Evolutionary conservation across 2,329 filamentous ascomycete species (phyloP).

Genomic region (Colletotrichum phormii): DNA sequence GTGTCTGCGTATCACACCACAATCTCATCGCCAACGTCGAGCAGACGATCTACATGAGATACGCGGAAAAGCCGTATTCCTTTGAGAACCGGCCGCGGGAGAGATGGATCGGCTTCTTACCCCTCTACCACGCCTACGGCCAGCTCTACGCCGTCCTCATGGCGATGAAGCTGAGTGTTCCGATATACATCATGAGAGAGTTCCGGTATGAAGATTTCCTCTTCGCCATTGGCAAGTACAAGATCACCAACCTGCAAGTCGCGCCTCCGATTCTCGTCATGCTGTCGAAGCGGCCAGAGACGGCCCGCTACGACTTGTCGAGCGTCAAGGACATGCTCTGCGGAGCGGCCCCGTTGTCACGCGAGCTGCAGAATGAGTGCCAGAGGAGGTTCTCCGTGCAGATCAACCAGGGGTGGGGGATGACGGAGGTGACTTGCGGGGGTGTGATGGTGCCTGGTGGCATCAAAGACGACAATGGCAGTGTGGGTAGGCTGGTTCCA

Average conservation of each 20-base stretch:
- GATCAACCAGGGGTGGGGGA: constrained; percentile 68
- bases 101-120: constrained; percentile 70
- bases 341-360: constrained; percentile 64
- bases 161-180: constrained; percentile 54
- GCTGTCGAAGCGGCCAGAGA: constrained; percentile 68
- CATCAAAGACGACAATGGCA: constrained; percentile 53
- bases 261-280: constrained; percentile 70
- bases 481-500: constrained; percentile 64
- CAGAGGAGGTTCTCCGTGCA: constrained; percentile 53
- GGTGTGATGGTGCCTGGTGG: constrained; percentile 56
- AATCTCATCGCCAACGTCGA: constrained; percentile 62
- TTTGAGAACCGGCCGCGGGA: constrained; percentile 54
- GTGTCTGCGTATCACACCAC: constrained; percentile 60
- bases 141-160: constrained; percentile 65
- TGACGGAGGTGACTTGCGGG: constrained; percentile 65
- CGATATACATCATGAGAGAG: constrained; percentile 68
- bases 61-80: constrained; percentile 49
- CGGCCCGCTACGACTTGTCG: constrained; percentile 63
- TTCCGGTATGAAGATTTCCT: constrained; percentile 67
- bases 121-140: constrained; percentile 73
- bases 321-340: constrained; percentile 58
- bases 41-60: constrained; percentile 60
- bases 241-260: constrained; percentile 64
- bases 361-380: constrained; percentile 57
- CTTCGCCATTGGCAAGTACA: constrained; percentile 59